Base-by-base conservation (phyloP, 257 asterid genomes). In the Cordia subcordata region DNA sequence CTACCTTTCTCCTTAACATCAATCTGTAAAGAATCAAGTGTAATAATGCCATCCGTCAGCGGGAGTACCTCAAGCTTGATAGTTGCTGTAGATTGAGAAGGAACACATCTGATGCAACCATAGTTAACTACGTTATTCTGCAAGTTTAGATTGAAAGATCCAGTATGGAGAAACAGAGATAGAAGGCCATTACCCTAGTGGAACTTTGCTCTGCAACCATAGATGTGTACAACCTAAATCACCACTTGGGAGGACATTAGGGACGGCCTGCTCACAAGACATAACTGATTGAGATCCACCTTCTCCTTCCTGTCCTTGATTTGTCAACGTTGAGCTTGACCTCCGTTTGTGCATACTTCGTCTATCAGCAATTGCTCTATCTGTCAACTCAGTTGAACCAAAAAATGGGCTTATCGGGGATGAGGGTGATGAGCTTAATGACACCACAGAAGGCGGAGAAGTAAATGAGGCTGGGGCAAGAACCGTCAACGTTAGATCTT, bases 121-220 rank as follows among this genome's bases (percentile, higher is more conserved):
- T 20, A 60, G 55, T 38, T 13, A 44, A 13, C 45, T 19, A 58
- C 57, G 58, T 15, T 56, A 21, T 35, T 39, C 18, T 15, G 38
- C 46, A 44, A 32, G 64, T 21, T 72, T 22, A 19, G 42, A 39
- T 21, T 20, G 18, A 6, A 23, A 47, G 38, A 60, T 14, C 49
- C 18, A 23, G 40, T 27, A 33, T 37, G 17, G 0, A 15, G 20
- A 19, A 21, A 49, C 44, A 42, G 35, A 18, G 59, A 49, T 35
- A 66, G 63, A 59, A 59, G 69, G 64, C 39, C 40, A 58, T 73
- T 87, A 93, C 99, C 99, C 99, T 16, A 93, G 76, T 6, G 97
- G 99, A 63, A 89, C 97, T 80, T 95, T 79, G 66, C 99, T 93
- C 81, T 93, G 97, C 73, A 93, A 79, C 99, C 99, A 93, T 65